Evolutionary conservation across 106 monocot species (phyloP).

Genomic region (Agapanthus africanus): DNA sequence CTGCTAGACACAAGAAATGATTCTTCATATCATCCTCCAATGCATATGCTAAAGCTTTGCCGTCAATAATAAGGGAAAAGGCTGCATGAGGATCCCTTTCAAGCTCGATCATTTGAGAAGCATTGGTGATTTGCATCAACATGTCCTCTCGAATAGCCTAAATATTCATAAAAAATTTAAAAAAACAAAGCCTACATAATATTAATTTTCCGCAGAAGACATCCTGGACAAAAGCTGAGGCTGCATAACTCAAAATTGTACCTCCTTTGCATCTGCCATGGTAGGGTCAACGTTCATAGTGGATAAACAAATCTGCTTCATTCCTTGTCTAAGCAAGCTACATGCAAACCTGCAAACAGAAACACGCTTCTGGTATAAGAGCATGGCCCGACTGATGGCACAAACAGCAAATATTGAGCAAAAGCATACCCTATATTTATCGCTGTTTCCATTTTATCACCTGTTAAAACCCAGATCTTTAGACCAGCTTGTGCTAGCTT

Average conservation of each 20-base stretch:
- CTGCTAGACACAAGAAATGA: conserved; percentile 41
- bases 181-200: too few relatives aligned
- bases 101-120: conserved; percentile 37
- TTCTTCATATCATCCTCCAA: conserved; percentile 58
- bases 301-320: conserved; percentile 58
- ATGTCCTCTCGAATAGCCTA: conserved; percentile 56
- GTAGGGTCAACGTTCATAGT: conserved; percentile 20
- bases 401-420: too few relatives aligned
- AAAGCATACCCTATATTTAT: conserved; percentile 81
- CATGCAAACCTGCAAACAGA: conserved; percentile 35
- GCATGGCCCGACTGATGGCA: too few relatives aligned
- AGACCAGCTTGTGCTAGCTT: conserved; percentile 92
- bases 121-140: conserved; percentile 46
- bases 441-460: conserved; percentile 98
- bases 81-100: conserved; percentile 63
- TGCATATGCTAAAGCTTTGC: conserved; percentile 47
- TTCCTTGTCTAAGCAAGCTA: conserved; percentile 64
- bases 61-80: conserved; percentile 64
- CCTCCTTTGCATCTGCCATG: conserved; percentile 32
- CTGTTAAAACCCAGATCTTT: conserved; percentile 93
- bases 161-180: conserved; percentile 15
- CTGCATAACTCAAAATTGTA: conserved; percentile 9
- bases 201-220: too few relatives aligned
- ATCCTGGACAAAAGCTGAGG: too few relatives aligned
- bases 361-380: not conserved